phyloP scores from a whole-genome alignment of 169 alveolate genomes.

The Eimeria maxima region DNA sequence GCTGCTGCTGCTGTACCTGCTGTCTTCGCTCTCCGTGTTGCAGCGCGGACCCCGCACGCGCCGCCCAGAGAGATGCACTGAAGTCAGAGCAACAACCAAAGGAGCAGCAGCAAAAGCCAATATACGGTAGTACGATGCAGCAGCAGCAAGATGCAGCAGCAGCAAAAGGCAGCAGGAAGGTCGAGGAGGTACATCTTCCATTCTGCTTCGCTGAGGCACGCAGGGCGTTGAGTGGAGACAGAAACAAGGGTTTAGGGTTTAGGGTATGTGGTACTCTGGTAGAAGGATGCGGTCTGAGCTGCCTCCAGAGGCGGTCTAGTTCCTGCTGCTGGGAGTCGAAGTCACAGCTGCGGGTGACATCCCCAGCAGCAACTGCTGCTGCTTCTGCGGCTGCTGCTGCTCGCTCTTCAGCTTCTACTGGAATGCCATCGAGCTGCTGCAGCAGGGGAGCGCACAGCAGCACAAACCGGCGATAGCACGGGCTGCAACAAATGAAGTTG shows the following conservation, averaged over 20 bases:
- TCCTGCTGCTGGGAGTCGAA: constrained; percentile 15
- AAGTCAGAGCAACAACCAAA: not conserved
- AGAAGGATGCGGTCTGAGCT: not conserved
- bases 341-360: constrained; percentile 11
- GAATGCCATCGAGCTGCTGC: constrained; percentile 35
- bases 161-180: not conserved
- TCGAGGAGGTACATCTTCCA: not conserved
- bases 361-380: constrained; percentile 35
- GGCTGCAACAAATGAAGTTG: not conserved
- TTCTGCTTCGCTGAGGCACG: not conserved
- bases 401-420: constrained; percentile 21
- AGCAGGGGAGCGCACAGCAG: constrained; percentile 56
- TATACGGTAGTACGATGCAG: no score
- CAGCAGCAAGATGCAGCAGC: no score
- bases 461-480: constrained; percentile 27
- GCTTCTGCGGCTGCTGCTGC: constrained; percentile 49
- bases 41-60: constrained; percentile 33
- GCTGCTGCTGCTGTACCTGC: constrained; percentile 27
- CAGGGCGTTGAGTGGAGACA: not conserved
- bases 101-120: constrained; percentile 45
- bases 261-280: not conserved
- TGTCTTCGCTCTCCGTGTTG: constrained; percentile 33
- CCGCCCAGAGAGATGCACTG: not conserved
- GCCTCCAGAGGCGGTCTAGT: constrained; percentile 20
- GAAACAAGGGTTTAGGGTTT: constrained; percentile 25